Evolutionary conservation across 768 basidiomycete species (phyloP), one percentile per base, ranked within the genome.

Genomic region (Kwoniella pini): DNA sequence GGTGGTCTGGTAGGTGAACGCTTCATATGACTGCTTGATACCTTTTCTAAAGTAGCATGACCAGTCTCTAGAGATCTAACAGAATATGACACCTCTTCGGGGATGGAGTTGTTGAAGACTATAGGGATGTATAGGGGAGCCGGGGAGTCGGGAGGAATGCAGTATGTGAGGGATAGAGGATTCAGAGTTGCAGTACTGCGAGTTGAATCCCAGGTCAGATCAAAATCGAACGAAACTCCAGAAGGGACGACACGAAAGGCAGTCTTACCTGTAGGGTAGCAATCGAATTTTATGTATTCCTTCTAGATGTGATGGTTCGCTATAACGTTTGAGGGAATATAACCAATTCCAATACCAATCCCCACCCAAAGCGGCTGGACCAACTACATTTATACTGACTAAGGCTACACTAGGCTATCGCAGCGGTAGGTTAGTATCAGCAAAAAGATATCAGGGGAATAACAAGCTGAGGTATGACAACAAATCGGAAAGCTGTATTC

Each of bases 241-340:
- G 26, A 22, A 40, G 38, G 30, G 28, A 42, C 24, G 2, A 19
- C n/a, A 17, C 10, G 45, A 4, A 51, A 13, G 36, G 13, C 5
- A 11, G 15, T 53, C 74, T 42, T 52, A 80, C 81, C 78, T 91
- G 69, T 91, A 91, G 10, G 93, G 93, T 0, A 91, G 90, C 84
- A 94, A 87, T 65, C 88, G 86, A 52, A 98, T 88, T 0, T 91
- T 93, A 72, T 94, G 91, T 76, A 92, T 88, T 31, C 94, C 94
- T 4, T 75, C 69, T 11, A 83, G 69, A 69, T 79, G 68, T 1
- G 74, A 55, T 15, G 74, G 72, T 30, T 80, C 71, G 22, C 71
- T 71, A 10, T 68, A 68, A 49, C 71, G 67, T 19, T 59, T 62
- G 26, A 66, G 9, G 11, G 53, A 45, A 17, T 57, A 52, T 30